Base-by-base conservation (phyloP, 805 yeast genomes). In the Metschnikowia vanudenii region DNA sequence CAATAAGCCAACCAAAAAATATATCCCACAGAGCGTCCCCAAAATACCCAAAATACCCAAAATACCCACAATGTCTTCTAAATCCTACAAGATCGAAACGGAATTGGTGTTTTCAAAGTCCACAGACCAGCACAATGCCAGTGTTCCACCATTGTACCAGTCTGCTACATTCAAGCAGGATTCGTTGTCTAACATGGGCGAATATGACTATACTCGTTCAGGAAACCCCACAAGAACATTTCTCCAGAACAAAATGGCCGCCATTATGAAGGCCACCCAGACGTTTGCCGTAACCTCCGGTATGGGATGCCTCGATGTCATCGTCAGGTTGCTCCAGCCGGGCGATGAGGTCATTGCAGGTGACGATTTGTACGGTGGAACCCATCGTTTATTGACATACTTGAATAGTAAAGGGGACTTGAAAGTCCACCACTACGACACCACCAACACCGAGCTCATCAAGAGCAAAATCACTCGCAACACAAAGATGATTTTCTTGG, bases 321-420 rank as follows among this genome's bases (percentile, higher is more conserved):
- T 91, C 47, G 77, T 87, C 34, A 77, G 95, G 37, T 69, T 86
- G 41, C 73, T 90, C 51, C 70, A 66, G 44, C 92, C 96, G 1
- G 90, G 91, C n/a, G 95, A 87, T 62, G 89, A 88, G 64, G 91
- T 91, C 29, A 80, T 91, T 55, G 96, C 97, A 4, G 98, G 98
- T 43, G 94, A 88, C 63, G 98, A 91, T 62, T 76, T 91, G 52
- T 91, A 91, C 62, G 98, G 98, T 44, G 98, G 98, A 29, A 85
- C 96, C 29, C 87, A 91, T 66, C 77, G 98, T 58, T 75, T 91
- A 55, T 77, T 91, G 55, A 85, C 88, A 11, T 88, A 82, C 60
- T 67, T 88, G 58, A 72, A 79, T 58, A 75, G 75, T 37, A 81
- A 80, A 60, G 83, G 82, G 17, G 83, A 81, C 52, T 73, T 89